Conservation (phyloP, 106 monocot species). For the Dioscorea dumetorum region DNA sequence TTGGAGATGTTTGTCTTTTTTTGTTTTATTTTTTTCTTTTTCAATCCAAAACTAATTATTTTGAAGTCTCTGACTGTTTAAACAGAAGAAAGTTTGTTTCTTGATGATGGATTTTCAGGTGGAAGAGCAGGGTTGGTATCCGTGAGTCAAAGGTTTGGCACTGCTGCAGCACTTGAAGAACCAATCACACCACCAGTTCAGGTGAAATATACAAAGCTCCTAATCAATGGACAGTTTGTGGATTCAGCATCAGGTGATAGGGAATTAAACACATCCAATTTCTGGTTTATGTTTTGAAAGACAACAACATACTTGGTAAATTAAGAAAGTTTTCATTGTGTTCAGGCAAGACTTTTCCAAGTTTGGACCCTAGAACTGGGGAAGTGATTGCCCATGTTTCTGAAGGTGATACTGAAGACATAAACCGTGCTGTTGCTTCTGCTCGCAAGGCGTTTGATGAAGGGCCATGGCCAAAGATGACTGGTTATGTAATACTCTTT, state of each 20-base stretch:
- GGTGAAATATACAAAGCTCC: slow-evolving; percentile 60
- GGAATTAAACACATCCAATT: not conserved
- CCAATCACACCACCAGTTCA: slow-evolving; percentile 74
- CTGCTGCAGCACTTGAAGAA: slow-evolving; percentile 57
- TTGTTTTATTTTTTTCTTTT: not conserved
- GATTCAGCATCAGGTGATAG: slow-evolving; percentile 85
- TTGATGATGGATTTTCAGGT: not conserved
- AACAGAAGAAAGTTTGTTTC: not conserved
- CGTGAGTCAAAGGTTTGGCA: slow-evolving; percentile 34
- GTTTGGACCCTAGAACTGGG: slow-evolving; percentile 84
- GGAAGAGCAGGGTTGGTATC: slow-evolving; percentile 2
- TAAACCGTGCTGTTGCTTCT: slow-evolving; percentile 70
- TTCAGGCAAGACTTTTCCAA: slow-evolving; percentile 89
- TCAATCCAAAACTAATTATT: not conserved
- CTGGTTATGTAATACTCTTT: slow-evolving; percentile 61
- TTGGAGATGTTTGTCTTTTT: no score
- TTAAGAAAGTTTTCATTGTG: not conserved
- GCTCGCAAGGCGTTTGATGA: slow-evolving; percentile 98
- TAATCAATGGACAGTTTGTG: slow-evolving; percentile 80
- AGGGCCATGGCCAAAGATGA: slow-evolving; percentile 95
- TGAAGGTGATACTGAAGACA: slow-evolving; percentile 84
- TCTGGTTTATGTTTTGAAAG: not conserved
- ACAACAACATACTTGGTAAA: not conserved
- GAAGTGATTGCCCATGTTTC: slow-evolving; percentile 93
- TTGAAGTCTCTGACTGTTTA: not conserved